Evolutionary conservation across 2,329 filamentous ascomycete species (phyloP).

Genomic region (Fusarium verrucosum): DNA sequence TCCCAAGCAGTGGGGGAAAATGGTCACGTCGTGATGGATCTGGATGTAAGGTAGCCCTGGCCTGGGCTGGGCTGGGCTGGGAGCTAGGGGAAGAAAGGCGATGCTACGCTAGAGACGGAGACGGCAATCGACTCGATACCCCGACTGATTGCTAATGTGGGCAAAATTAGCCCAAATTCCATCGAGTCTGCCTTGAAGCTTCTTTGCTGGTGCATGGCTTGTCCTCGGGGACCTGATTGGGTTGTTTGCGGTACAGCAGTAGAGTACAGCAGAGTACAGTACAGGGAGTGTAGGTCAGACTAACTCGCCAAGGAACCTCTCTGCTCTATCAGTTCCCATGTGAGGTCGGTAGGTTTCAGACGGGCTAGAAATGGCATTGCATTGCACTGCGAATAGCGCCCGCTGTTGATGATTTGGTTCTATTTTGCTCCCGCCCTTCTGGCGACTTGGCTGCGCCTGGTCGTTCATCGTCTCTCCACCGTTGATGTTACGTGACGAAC

Average conservation of each 20-base stretch:
- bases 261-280: neutral
- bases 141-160: conserved; percentile 19
- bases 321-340: neutral
- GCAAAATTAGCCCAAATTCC: conserved; percentile 30
- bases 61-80: neutral
- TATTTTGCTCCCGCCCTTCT: conserved; percentile 28
- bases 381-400: conserved; percentile 4
- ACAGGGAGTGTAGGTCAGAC: neutral
- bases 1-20: no score
- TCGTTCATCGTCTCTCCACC: conserved; percentile 35
- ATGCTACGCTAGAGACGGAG: conserved; percentile 23
- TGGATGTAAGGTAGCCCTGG: no score
- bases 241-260: neutral
- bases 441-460: conserved; percentile 27
- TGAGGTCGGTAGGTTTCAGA: conserved; percentile 12
- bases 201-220: conserved; percentile 23
- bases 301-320: conserved; percentile 18
- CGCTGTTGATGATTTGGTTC: conserved; percentile 21
- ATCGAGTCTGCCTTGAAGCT: conserved; percentile 34
- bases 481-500: conserved; percentile 37
- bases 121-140: conserved; percentile 27
- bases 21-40: no score
- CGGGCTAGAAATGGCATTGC: conserved; percentile 5
- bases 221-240: conserved; percentile 19
- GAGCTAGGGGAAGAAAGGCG: conserved; percentile 24